Conservation (phyloP, 495 filamentous ascomycete species). For the Tuber microsphaerosporum region DNA sequence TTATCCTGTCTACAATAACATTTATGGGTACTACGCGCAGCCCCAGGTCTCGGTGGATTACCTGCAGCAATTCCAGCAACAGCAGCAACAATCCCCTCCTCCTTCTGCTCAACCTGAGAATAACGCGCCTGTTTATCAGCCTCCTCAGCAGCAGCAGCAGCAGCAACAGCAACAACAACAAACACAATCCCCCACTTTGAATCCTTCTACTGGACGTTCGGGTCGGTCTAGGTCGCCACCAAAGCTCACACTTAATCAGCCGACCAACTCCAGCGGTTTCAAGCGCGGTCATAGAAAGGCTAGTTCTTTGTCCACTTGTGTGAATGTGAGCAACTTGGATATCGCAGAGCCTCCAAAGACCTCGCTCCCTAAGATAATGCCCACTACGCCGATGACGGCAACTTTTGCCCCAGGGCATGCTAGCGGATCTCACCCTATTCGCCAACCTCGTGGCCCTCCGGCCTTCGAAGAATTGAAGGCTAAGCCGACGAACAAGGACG, state of each 20-base stretch:
- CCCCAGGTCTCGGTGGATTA: constrained; percentile 46
- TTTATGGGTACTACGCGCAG: constrained; percentile 67
- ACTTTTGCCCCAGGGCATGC: constrained; percentile 90
- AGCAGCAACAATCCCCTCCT: constrained; percentile 37
- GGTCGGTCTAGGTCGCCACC: constrained; percentile 47
- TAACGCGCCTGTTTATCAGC: constrained; percentile 9
- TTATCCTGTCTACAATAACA: constrained; percentile 76
- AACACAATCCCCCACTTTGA: constrained; percentile 45
- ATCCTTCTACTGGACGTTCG: constrained; percentile 32
- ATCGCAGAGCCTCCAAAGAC: constrained; percentile 53
- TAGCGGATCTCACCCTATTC: constrained; percentile 87
- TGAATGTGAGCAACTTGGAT: constrained; percentile 54
- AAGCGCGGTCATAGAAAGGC: constrained; percentile 89
- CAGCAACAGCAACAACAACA: constrained; percentile 38
- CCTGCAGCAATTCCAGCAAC: constrained; percentile 47
- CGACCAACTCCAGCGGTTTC: constrained; percentile 52
- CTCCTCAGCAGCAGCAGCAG: constrained; percentile 34
- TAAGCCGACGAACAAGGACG: constrained; percentile 86
- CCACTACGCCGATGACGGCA: constrained; percentile 71
- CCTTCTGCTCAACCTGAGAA: neutral
- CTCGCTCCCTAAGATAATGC: constrained; percentile 67
- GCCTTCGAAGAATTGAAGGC: constrained; percentile 82
- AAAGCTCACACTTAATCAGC: constrained; percentile 51
- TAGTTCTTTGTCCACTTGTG: constrained; percentile 63
- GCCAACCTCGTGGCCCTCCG: constrained; percentile 89